Evolutionary conservation across 139 green algal species (phyloP).

Genomic region (Picochlorum sp.): DNA sequence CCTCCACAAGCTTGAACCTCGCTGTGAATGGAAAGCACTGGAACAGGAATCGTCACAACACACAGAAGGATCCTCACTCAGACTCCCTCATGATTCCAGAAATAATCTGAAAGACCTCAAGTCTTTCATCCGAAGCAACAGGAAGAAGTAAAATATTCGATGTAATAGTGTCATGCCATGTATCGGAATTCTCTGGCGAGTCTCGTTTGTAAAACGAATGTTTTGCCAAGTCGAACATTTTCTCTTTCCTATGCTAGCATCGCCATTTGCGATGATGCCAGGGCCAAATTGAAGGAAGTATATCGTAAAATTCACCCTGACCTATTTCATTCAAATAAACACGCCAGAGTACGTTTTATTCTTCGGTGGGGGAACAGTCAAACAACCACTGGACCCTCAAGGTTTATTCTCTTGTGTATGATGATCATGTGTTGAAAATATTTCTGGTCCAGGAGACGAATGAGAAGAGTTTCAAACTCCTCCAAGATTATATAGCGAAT

Average conservation of each 20-base stretch:
- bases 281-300: slow-evolving; percentile 26
- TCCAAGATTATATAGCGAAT: slow-evolving; percentile 45
- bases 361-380: no score
- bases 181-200: no score
- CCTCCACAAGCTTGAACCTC: background rate
- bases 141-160: no score
- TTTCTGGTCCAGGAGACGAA: slow-evolving; percentile 33
- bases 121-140: no score
- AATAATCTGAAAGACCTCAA: no score
- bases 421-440: slow-evolving; percentile 4
- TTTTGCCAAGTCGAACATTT: no score
- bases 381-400: background rate
- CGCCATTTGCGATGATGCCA: background rate
- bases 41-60: no score
- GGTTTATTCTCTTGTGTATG: background rate
- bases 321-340: slow-evolving; percentile 34
- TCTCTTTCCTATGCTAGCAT: background rate
- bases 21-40: background rate
- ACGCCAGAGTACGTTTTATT: slow-evolving; percentile 11
- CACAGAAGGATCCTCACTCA: no score
- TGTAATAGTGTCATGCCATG: no score
- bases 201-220: no score
- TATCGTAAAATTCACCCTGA: slow-evolving; percentile 50
- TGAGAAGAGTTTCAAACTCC: slow-evolving; percentile 52
- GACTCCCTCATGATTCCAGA: no score